phyloP scores from a whole-genome alignment of 495 filamentous ascomycete species.

The Podospora didyma region DNA sequence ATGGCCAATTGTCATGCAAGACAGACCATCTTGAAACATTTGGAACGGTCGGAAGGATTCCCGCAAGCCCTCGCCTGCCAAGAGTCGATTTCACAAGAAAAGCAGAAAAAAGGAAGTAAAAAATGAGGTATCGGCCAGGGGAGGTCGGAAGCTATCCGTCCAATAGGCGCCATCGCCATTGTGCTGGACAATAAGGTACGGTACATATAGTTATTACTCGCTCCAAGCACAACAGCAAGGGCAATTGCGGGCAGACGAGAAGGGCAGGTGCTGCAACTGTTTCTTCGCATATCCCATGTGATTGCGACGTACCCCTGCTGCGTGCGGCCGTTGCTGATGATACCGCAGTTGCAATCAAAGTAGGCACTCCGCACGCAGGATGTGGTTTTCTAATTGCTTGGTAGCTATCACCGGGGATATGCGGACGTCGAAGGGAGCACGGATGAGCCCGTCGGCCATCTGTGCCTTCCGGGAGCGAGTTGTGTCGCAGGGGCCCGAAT shows the following conservation, averaged over 20 bases:
- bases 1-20: not conserved
- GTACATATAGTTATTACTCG: not conserved
- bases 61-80: not conserved
- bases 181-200: not conserved
- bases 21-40: not conserved
- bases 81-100: not conserved
- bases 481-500: not conserved
- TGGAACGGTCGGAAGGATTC: not conserved
- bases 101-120: not conserved
- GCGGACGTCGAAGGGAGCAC: no score
- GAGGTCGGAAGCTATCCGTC: not conserved
- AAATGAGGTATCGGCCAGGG: not conserved
- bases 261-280: not conserved
- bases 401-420: no score
- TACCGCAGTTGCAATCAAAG: not conserved
- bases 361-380: no score
- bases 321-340: not conserved
- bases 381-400: no score
- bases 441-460: slow-evolving; percentile 7
- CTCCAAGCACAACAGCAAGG: not conserved
- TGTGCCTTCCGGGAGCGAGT: slow-evolving; percentile 5
- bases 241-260: not conserved
- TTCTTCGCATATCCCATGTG: not conserved
- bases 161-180: not conserved
- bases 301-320: not conserved